Percentiles rank a stretch among this genome's conserved stretches.
phyloP scores from a whole-genome alignment of 345 rosid species.

The Mangifera indica region DNA sequence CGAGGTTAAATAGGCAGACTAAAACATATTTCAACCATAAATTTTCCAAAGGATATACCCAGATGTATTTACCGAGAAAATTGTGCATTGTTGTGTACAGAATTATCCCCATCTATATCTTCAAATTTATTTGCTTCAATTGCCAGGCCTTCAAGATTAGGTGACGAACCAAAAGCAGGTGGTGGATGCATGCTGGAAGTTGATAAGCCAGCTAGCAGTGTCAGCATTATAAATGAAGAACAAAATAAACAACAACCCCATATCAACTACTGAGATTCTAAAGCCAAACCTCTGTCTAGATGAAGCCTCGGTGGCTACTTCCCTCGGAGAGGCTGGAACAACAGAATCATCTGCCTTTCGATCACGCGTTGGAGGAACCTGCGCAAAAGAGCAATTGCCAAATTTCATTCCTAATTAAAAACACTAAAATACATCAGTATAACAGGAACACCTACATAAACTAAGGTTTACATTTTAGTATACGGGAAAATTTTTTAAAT shows the following conservation, averaged over 20 bases:
- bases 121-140: constrained; percentile 51
- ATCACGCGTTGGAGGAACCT: constrained; percentile 67
- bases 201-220: constrained; percentile 25
- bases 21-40: background rate
- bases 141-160: constrained; percentile 88
- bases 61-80: constrained; percentile 53
- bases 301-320: constrained; percentile 35
- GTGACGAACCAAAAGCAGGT: constrained; percentile 96
- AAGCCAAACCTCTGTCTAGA: constrained; percentile 51
- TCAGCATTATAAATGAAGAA: constrained; percentile 21
- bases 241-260: constrained; percentile 3
- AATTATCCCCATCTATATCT: constrained; percentile 61
- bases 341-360: constrained; percentile 40
- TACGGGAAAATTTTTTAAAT: too few relatives aligned
- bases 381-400: constrained; percentile 34
- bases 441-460: background rate
- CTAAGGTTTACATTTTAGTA: too few relatives aligned
- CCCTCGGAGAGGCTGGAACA: constrained; percentile 30
- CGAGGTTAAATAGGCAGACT: background rate
- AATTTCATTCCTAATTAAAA: background rate
- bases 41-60: constrained; percentile 1
- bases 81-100: constrained; percentile 70
- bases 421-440: background rate
- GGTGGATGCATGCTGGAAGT: constrained; percentile 89
- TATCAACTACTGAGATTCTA: background rate